Conservation (phyloP, 192 early-diverging fungal genomes). For the Backusella tuberculispora region DNA sequence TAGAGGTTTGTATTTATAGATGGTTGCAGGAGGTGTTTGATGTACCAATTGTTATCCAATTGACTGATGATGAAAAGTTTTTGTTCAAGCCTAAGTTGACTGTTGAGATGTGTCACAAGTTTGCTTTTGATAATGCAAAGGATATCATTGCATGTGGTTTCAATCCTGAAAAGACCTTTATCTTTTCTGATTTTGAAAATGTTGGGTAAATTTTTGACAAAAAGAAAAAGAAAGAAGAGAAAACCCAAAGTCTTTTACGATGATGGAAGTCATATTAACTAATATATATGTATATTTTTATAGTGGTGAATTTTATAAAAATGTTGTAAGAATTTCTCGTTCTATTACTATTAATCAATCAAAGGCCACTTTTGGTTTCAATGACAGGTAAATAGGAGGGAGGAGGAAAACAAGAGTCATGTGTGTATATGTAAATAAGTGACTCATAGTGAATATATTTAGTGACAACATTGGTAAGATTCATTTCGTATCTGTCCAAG, state of each 20-base stretch:
- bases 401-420: not conserved
- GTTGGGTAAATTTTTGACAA: slow-evolving; percentile 66
- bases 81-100: slow-evolving; percentile 91
- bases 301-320: slow-evolving; percentile 93
- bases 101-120: slow-evolving; percentile 78
- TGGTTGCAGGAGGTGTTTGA: slow-evolving; percentile 97
- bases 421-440: not conserved
- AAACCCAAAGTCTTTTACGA: not conserved
- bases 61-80: slow-evolving; percentile 99
- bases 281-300: not conserved
- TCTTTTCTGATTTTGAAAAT: slow-evolving; percentile 92
- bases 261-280: not conserved
- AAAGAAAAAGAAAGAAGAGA: not conserved
- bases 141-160: slow-evolving; percentile 97
- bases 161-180: slow-evolving; percentile 94
- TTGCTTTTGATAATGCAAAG: slow-evolving; percentile 79
- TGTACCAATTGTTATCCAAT: slow-evolving; percentile 92
- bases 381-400: slow-evolving; percentile 55
- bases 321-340: slow-evolving; percentile 87
- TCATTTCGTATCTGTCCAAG: slow-evolving; percentile 95
- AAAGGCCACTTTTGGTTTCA: slow-evolving; percentile 91
- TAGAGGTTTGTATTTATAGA: slow-evolving; percentile 39
- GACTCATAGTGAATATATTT: slow-evolving; percentile 4
- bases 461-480: slow-evolving; percentile 88
- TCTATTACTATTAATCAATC: slow-evolving; percentile 84